These are phyloP conservation scores for Ophiostoma sp. DNA, from an alignment of 2,329 filamentous ascomycete genomes.

Conservation along the genomic window DNA sequence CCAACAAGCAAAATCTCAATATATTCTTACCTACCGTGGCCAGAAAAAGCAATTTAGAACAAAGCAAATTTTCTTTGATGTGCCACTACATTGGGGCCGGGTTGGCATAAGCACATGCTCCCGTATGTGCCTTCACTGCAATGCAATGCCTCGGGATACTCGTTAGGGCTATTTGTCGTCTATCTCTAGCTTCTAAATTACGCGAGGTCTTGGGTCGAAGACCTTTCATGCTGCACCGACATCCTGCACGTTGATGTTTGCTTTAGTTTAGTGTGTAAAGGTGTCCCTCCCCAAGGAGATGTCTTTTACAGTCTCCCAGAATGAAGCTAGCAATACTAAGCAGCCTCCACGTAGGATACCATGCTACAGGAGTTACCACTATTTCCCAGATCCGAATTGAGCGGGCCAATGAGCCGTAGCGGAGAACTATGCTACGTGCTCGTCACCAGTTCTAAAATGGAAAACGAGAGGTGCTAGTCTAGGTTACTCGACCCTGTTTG, in stretches of 20 bases:
- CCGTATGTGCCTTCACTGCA: neutral
- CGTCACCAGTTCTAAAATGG: neutral
- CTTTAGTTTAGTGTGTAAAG: neutral
- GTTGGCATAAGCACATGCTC: neutral
- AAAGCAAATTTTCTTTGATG: neutral
- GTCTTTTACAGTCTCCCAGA: neutral
- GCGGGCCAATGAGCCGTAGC: neutral
- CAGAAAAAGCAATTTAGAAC: neutral
- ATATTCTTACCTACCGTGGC: neutral
- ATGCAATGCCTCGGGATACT: neutral
- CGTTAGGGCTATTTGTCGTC: neutral
- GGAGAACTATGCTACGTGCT: neutral
- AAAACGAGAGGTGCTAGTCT: neutral
- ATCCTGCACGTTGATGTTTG: neutral
- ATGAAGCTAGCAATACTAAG: neutral
- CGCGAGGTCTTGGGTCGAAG: neutral
- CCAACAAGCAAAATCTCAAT: neutral
- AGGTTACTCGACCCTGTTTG: neutral
- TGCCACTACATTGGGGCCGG: neutral
- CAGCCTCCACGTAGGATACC: neutral
- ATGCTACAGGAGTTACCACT: neutral
- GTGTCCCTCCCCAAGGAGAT: neutral
- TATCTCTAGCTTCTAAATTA: neutral
- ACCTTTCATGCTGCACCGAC: neutral
- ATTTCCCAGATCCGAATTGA: neutral